phyloP scores from a whole-genome alignment of 495 filamentous ascomycete genomes.

The Aspergillus panamensis region DNA sequence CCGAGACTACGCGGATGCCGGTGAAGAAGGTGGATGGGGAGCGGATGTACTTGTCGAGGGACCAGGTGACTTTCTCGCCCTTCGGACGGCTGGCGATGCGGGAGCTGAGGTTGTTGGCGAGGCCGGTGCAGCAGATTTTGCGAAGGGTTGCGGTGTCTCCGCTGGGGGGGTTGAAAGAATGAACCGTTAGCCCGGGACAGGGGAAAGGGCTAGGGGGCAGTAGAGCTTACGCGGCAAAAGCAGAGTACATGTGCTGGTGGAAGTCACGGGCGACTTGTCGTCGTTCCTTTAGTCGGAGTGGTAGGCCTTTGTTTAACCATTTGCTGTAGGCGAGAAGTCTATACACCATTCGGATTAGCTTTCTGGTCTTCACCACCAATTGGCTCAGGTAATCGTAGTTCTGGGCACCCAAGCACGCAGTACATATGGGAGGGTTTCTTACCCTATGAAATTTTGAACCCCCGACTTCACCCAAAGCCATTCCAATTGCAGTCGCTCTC shows the following conservation, averaged over 20 bases:
- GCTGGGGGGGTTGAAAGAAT: constrained; percentile 21
- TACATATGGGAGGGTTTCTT: background rate
- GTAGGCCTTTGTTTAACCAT: constrained; percentile 24
- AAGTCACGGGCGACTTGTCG: constrained; percentile 47
- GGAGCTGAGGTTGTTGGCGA: constrained; percentile 51
- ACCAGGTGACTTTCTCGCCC: constrained; percentile 57
- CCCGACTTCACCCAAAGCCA: constrained; percentile 43
- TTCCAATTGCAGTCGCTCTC: constrained; percentile 44
- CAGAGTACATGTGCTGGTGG: constrained; percentile 66
- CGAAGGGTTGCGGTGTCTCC: constrained; percentile 58
- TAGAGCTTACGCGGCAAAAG: constrained; percentile 59
- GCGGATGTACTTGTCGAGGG: constrained; percentile 58
- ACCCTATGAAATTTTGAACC: constrained; percentile 43
- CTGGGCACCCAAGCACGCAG: background rate
- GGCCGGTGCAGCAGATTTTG: constrained; percentile 56
- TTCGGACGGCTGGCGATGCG: constrained; percentile 55
- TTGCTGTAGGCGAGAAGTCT: constrained; percentile 45
- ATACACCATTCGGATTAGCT: constrained; percentile 25
- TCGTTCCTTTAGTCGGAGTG: constrained; percentile 43
- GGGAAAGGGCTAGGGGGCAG: background rate
- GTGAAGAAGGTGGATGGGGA: constrained; percentile 44
- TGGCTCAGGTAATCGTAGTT: too few species aligned
- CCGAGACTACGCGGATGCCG: constrained; percentile 54
- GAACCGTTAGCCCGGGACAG: background rate
- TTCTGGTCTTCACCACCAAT: background rate